A percentile compares a stretch with the other conserved stretches of the same genome.
Conservation (phyloP, 1,139 yeast genomes). For the Scheffersomyces titani region DNA sequence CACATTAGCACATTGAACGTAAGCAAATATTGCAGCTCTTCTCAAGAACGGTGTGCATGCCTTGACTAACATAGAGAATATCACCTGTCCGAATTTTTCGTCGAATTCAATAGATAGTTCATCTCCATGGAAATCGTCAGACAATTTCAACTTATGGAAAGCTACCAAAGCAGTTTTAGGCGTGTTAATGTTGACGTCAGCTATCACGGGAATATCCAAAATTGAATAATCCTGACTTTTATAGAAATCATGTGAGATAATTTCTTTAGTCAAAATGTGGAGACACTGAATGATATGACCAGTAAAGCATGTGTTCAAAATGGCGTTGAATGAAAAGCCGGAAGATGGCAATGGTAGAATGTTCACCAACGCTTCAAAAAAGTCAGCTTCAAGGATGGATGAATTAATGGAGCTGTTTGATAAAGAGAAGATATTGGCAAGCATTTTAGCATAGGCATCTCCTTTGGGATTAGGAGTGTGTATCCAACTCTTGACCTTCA, state of each 20-base stretch:
- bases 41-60: constrained; percentile 69
- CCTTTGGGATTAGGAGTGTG: constrained; percentile 24
- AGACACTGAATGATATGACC: constrained; percentile 40
- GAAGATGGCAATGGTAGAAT: constrained; percentile 44
- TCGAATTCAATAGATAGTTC: constrained; percentile 11
- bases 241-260: constrained; percentile 24
- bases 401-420: constrained; percentile 25
- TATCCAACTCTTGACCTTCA: constrained; percentile 34
- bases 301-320: constrained; percentile 43
- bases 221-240: constrained; percentile 23
- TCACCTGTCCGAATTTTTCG: constrained; percentile 31
- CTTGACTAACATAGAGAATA: constrained; percentile 59
- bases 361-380: constrained; percentile 53
- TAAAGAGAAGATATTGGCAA: constrained; percentile 39
- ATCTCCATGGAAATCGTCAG: constrained; percentile 7
- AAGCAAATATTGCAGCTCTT: constrained; percentile 60
- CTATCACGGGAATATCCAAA: constrained; percentile 35
- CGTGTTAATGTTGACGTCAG: constrained; percentile 22
- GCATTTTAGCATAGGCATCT: constrained; percentile 32
- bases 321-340: constrained; percentile 40
- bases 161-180: constrained; percentile 12
- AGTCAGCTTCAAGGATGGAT: constrained; percentile 47
- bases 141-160: constrained; percentile 14
- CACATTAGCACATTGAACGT: constrained; percentile 56
- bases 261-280: constrained; percentile 24